A percentile compares a stretch with the other conserved stretches of the same genome.
Evolutionary conservation across 257 asterid genomes (phyloP).

Genomic region (Penstemon eatonii): DNA sequence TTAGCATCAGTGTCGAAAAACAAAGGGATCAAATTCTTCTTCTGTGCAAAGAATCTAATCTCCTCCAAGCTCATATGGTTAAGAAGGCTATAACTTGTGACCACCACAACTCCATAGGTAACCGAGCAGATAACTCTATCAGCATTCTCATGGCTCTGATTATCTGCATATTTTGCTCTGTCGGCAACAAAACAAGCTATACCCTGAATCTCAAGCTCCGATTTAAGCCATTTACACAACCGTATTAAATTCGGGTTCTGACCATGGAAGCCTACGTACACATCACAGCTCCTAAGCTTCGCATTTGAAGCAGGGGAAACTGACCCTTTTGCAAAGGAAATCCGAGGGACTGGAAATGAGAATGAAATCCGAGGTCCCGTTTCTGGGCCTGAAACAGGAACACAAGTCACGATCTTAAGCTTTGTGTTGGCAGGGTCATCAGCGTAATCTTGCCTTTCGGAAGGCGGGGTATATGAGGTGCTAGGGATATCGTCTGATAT

Average conservation of each 20-base stretch:
- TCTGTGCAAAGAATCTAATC: slow-evolving; percentile 77
- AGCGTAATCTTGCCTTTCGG: slow-evolving; percentile 50
- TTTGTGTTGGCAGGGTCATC: slow-evolving; percentile 47
- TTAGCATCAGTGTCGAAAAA: slow-evolving; percentile 60
- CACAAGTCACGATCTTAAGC: slow-evolving; percentile 64
- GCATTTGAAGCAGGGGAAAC: slow-evolving; percentile 68
- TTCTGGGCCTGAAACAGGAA: slow-evolving; percentile 46
- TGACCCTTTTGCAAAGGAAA: slow-evolving; percentile 76
- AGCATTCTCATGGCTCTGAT: slow-evolving; percentile 87
- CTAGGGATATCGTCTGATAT: slow-evolving; percentile 84
- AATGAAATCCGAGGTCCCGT: slow-evolving; percentile 71
- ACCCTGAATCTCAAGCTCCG: slow-evolving; percentile 89
- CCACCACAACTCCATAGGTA: slow-evolving; percentile 62
- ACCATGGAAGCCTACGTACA: slow-evolving; percentile 79
- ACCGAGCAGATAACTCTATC: slow-evolving; percentile 88
- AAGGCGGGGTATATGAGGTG: slow-evolving; percentile 83
- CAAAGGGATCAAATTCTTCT: slow-evolving; percentile 79
- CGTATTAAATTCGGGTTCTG: slow-evolving; percentile 61
- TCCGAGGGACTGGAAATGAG: slow-evolving; percentile 76
- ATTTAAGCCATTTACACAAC: slow-evolving; percentile 88
- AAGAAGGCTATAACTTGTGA: slow-evolving; percentile 51
- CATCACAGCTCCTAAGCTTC: slow-evolving; percentile 85
- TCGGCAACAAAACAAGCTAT: slow-evolving; percentile 87
- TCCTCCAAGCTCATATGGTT: slow-evolving; percentile 71
- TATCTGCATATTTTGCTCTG: slow-evolving; percentile 68